Evolutionary conservation across 805 yeast genomes (phyloP), one percentile per base, ranked within the genome.

Genomic region (Ogataea trehalophila): DNA sequence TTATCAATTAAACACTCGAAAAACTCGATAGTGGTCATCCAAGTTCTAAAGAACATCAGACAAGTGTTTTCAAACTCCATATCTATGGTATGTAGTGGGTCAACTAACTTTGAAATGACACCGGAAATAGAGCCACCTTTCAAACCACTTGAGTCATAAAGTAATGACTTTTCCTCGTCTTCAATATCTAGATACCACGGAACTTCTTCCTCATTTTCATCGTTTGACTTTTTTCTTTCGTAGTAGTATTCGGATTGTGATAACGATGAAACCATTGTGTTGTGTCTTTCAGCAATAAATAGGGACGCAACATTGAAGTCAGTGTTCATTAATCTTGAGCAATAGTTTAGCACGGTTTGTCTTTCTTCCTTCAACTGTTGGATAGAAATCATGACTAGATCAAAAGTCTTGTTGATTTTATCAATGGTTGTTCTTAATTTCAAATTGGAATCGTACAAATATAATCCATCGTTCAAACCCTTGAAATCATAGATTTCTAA

Each of bases 91-190:
- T 75, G 64, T 45, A 78, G 79, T 59, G 89, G 95, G 59, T 83
- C 85, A 0, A 96, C 87, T 49, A 91, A 71, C 63, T 87, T 88
- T 45, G 89, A 85, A 7, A 92, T 75, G 39, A 92, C 69, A 0
- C 95, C 95, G 39, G 77, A 81, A 40, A 80, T 75, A 0, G 95
- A 79, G 5, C 96, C 97, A 44, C 97, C 97, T 62, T 84, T 85
- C 35, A 90, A 75, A 2, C 91, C 94, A 49, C 80, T 79, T 31
- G 80, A 68, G 53, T 88, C 94, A 56, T 80, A 81, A 23, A 82
- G 70, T 43, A 73, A 46, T 1, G 63, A 56, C 39, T 59, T 58
- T 48, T 69, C 72, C 65, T 67, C 87, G 44, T 79, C 81, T 53
- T 84, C 90, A 5, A 84, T 77, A 47, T 80, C 84, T 57, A 86